phyloP scores from a whole-genome alignment of 768 basidiomycete species.

The Tulasnella calospora region DNA sequence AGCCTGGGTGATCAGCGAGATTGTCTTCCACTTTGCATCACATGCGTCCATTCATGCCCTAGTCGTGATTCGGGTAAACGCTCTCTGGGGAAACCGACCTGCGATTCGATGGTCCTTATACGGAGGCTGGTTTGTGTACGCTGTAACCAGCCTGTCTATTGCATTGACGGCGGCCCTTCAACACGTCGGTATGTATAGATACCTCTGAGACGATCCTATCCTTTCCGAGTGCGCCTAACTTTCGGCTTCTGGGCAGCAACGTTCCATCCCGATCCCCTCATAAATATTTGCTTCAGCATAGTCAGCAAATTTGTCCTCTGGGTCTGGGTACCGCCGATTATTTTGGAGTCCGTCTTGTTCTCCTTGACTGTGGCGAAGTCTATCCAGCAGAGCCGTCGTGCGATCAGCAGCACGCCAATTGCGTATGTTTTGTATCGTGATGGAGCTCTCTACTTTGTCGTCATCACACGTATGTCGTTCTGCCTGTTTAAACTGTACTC shows the following conservation, averaged over 20 bases:
- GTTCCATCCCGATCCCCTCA: not conserved
- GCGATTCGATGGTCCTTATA: not conserved
- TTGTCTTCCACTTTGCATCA: not conserved
- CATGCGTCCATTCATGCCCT: slow-evolving; percentile 14
- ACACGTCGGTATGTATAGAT: not conserved
- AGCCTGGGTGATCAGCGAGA: not conserved
- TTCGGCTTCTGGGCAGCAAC: not conserved
- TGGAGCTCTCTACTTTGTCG: slow-evolving; percentile 13
- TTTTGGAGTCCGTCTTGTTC: slow-evolving; percentile 9
- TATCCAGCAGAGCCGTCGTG: not conserved
- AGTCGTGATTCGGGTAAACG: slow-evolving; percentile 18
- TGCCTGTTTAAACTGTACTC: not conserved
- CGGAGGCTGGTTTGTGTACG: not conserved
- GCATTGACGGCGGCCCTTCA: not conserved
- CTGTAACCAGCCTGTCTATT: not conserved
- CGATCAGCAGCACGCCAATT: slow-evolving; percentile 7
- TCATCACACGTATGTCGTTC: slow-evolving; percentile 6
- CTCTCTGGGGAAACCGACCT: slow-evolving; percentile 11
- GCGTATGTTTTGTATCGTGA: slow-evolving; percentile 18
- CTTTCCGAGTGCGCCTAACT: not conserved
- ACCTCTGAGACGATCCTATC: not conserved
- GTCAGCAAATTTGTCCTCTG: not conserved
- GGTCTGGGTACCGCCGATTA: slow-evolving; percentile 12
- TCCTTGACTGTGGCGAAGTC: not conserved
- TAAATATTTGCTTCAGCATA: slow-evolving; percentile 7